Base-by-base conservation (phyloP, 805 yeast species). In the Sugiyamaella valdiviana region DNA sequence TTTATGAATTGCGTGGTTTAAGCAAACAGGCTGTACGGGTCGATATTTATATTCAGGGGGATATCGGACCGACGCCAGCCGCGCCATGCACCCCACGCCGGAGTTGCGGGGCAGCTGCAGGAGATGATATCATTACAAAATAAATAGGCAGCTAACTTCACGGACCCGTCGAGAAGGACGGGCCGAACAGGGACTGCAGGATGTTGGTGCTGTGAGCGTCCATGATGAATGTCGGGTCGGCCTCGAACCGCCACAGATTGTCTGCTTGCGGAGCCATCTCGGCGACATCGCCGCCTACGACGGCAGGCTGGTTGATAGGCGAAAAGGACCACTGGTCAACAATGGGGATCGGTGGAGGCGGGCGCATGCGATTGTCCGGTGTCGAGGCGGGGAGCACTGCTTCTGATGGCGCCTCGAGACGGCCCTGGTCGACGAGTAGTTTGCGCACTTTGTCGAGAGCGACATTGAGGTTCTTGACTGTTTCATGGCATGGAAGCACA, bases 131-230 rank as follows among this genome's bases (percentile, higher is more conserved):
- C n/a, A n/a, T n/a, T n/a, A n/a, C n/a, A n/a, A 5, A 36, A 36
- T 36, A 36, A 17, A 36, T 36, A 36, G 22, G 20, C 20, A 41
- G 4, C 20, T 21, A 16, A 41, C 10, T 21, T n/a, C 6, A 23
- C 3, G 15, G 29, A 22, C 35, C 5, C 24, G 7, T 22, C 45
- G 29, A 23, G 9, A 17, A 19, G 12, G 17, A 21, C 12, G 44
- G 6, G 6, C 20, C 45, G 17, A 41, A 44, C 40, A 20, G 17
- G 43, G 50, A 46, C 35, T 49, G 52, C 36, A 51, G 32, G 5
- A 51, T 44, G 17, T 45, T 48, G 10, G 52, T 42, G 35, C 55
- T 51, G 36, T 51, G 55, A 1, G 51, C 55, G 39, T 51, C 55
- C 44, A 49, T 45, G 9, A 45, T 43, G 32, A 51, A 51, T 20